Base-by-base conservation (phyloP, 495 filamentous ascomycete genomes). In the Neurospora africana region DNA sequence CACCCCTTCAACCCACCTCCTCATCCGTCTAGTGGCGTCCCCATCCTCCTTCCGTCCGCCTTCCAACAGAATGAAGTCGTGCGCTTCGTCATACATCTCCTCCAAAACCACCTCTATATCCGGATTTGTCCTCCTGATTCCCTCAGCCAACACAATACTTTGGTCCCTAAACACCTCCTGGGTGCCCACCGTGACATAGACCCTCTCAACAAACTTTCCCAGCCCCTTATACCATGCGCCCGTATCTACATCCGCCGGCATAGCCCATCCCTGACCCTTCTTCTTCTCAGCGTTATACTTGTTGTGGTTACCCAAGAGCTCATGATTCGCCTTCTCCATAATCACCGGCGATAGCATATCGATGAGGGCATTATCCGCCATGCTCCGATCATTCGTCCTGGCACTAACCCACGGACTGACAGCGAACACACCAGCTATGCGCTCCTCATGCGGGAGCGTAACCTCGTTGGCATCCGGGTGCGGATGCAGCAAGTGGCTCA, bases 371-470 rank as follows among this genome's bases (percentile, higher is more conserved):
- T 80, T 80, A 30, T 71, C 70, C 8, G 3, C 10, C 38, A 72
- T 75, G 8, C 75, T 74, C 17, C 27, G 11, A n/a, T 36, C 61
- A 11, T 75, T 30, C 8, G 39, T 72, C 6, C 43, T 19, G 0
- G 13, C 53, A 37, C 76, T 76, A 11, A 80, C 35, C 79, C 74
- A 75, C 4, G 80, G 80, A 33, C 76, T 79, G 2, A 80, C 76
- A 2, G 73, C 10, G 40, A 82, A 80, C n/a, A 72, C 77, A 8
- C 75, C 80, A 0, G 78, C 76, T 1, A 81, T 68, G 9, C 74
- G 74, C 44, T 75, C 74, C 2, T 23, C 53, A 1, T 3, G 5
- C 0, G 17, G 6, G 9, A 81, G 40, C 30, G 5, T 17, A 67
- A 78, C 58, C 30, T 37, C 7, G 17, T 35, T 6, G 27, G 67